phyloP scores from a whole-genome alignment of 163 green algal species.

The Scenedesmus sp. region DNA sequence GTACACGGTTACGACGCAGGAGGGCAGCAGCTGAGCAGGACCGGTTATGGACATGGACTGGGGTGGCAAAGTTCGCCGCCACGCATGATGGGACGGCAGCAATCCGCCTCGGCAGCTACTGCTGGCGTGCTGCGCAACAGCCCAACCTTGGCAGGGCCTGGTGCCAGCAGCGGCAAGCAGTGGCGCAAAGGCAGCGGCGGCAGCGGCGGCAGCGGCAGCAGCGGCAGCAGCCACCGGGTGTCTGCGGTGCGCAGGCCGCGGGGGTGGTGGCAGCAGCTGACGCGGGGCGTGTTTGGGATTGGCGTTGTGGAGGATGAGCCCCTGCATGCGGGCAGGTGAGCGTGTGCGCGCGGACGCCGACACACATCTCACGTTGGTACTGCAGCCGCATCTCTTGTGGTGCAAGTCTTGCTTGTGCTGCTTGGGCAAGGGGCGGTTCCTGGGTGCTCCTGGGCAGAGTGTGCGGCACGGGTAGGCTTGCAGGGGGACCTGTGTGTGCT shows the following conservation, averaged over 20 bases:
- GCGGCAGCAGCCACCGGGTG: not conserved
- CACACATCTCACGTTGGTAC: no score
- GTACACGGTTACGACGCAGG: not conserved
- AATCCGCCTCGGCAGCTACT: not conserved
- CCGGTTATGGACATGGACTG: not conserved
- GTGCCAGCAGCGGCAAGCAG: not conserved
- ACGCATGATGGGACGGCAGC: not conserved
- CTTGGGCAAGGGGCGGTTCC: no score
- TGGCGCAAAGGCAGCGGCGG: not conserved
- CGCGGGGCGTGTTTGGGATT: not conserved
- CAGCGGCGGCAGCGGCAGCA: not conserved
- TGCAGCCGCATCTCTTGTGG: no score
- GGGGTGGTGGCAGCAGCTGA: not conserved
- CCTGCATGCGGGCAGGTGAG: not conserved
- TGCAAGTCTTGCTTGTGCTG: no score
- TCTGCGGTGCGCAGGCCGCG: not conserved
- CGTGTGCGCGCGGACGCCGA: no score
- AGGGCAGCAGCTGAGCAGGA: not conserved
- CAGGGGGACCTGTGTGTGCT: not conserved
- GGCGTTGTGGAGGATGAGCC: not conserved
- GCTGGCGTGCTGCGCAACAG: not conserved
- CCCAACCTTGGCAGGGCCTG: not conserved
- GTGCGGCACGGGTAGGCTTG: no score
- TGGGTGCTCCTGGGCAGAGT: no score
- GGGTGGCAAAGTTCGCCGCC: not conserved